Evolutionary conservation across 202 grass and related monocot genomes (phyloP).

Genomic region (Cymbopogon flexuosus): DNA sequence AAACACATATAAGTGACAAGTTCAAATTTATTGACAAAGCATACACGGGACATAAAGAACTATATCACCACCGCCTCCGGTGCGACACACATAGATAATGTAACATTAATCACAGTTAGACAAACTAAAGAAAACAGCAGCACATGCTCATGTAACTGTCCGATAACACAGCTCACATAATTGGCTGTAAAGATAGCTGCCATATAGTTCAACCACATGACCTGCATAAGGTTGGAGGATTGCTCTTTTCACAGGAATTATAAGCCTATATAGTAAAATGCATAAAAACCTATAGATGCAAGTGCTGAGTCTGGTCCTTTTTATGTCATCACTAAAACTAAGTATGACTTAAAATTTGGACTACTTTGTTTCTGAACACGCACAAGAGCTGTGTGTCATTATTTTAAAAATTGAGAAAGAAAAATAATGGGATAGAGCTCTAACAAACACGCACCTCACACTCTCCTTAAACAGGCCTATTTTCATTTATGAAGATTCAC

Average conservation of each 20-base stretch:
- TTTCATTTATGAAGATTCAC: no score
- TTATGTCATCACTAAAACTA: neutral
- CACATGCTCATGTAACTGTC: neutral
- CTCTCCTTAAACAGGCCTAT: no score
- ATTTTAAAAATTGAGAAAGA: neutral
- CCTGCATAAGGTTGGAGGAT: neutral
- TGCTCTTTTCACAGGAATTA: neutral
- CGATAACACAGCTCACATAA: neutral
- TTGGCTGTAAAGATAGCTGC: neutral
- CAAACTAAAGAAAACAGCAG: neutral
- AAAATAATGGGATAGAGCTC: neutral
- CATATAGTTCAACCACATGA: neutral
- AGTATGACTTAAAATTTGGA: neutral
- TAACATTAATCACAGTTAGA: neutral
- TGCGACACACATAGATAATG: neutral
- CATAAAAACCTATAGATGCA: neutral
- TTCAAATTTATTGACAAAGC: neutral
- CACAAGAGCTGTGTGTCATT: neutral
- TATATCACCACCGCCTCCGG: neutral
- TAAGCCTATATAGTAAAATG: neutral
- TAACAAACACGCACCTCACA: no score
- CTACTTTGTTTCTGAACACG: neutral
- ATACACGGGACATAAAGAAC: neutral
- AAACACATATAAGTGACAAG: neutral
- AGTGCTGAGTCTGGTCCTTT: neutral